These are phyloP conservation scores for Orbilia oligospora DNA, from an alignment of 2,329 filamentous ascomycete species.

Conservation along the genomic window DNA sequence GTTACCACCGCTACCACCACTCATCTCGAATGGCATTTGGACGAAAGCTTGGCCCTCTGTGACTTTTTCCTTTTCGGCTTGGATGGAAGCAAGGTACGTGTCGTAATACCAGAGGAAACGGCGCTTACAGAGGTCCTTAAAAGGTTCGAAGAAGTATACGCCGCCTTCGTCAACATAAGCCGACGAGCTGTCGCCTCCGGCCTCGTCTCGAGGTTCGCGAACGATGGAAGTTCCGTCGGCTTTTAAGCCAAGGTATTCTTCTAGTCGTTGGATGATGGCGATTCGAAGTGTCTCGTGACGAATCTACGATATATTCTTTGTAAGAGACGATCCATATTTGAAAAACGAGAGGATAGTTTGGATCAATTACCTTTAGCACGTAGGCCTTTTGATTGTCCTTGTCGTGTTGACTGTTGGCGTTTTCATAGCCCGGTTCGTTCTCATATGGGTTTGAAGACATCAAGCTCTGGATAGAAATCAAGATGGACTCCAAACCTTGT, in stretches of 20 bases:
- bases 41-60: constrained; percentile 76
- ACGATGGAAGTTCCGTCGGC: constrained; percentile 69
- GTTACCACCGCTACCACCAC: constrained; percentile 78
- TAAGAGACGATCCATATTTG: background rate
- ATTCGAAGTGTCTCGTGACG: constrained; percentile 90
- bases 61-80: constrained; percentile 75
- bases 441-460: constrained; percentile 95
- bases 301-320: constrained; percentile 74
- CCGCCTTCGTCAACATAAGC: constrained; percentile 55
- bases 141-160: constrained; percentile 78
- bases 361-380: constrained; percentile 77
- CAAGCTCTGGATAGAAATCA: constrained; percentile 95
- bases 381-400: constrained; percentile 82
- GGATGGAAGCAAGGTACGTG: constrained; percentile 81
- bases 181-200: constrained; percentile 68
- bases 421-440: constrained; percentile 94
- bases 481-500: constrained; percentile 91
- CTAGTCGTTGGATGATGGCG: constrained; percentile 86
- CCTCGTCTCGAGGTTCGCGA: constrained; percentile 64
- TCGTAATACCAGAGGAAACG: constrained; percentile 97
- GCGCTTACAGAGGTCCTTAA: constrained; percentile 89
- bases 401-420: constrained; percentile 77
- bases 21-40: constrained; percentile 88
- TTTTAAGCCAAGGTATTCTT: constrained; percentile 80
- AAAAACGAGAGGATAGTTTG: background rate